Base-by-base conservation (phyloP, 2,329 filamentous ascomycete genomes). In the Diaporthe sp. region DNA sequence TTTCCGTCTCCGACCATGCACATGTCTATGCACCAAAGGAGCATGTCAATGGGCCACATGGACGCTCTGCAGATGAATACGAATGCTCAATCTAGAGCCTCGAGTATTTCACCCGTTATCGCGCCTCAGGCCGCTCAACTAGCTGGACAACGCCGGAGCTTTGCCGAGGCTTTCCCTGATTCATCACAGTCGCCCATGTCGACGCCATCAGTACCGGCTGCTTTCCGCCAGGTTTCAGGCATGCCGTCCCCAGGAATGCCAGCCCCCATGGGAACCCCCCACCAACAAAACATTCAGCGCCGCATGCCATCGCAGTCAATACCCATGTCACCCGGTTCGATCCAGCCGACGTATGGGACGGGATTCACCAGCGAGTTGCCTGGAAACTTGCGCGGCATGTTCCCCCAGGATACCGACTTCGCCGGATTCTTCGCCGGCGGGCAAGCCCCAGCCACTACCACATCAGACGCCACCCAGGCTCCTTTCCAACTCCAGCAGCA, bases 351-450 rank as follows among this genome's bases (percentile, higher is more conserved):
- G 17, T 50, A 61, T n/a, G 56, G 55, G 25, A 30, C 50, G 13
- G 68, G 61, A 17, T 72, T 74, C 58, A 74, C 68, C 32, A 44
- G 56, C 3, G 56, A 72, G 17, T n/a, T 74, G 15, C 72, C 72
- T 1, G 50, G 44, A 8, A 74, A 74, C 17, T 25, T 74, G 13
- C 58, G 61, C 58, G 66, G 56, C 25, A 71, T 74, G 37, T 72
- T 74, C 12, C 59, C 72, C 12, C 69, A 66, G 44, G 59, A 68
- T 13, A 22, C n/a, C 4, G 72, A 72, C 30, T 66, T 56, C 10
- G 44, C 69, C 37, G 55, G 37, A 0, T 71, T 59, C 12, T 61
- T 61, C 19, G 19, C 69, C 10, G 69, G 56, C 22, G 37, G n/a
- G 2, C 55, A 50, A 12, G 17, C 7, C 2, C 13, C 37, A 25